Evolutionary conservation across 129 eudicot genomes (phyloP).

Genomic region (Artemisia tridentata): DNA sequence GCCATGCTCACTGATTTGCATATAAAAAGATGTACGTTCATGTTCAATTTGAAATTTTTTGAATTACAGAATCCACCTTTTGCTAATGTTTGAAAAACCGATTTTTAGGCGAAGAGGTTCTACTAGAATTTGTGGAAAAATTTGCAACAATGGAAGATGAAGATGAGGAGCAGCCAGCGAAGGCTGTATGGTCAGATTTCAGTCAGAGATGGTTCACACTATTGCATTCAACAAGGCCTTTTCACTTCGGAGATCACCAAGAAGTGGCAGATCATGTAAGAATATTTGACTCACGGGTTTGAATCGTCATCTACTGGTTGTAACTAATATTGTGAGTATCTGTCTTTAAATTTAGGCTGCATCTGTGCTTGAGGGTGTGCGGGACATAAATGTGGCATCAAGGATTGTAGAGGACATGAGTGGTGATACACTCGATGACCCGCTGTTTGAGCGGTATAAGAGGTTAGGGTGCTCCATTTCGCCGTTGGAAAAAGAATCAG

Average conservation of each 20-base stretch:
- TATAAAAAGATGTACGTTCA: slow-evolving; percentile 50
- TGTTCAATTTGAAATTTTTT: neutral
- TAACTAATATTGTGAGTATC: neutral
- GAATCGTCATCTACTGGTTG: too few relatives aligned
- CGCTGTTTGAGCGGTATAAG: slow-evolving; percentile 57
- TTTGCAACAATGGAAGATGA: slow-evolving; percentile 16
- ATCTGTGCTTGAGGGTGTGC: slow-evolving; percentile 54
- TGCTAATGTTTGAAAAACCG: too few relatives aligned
- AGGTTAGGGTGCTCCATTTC: slow-evolving; percentile 60
- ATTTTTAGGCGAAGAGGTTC: slow-evolving; percentile 52
- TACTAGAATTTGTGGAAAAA: slow-evolving; percentile 53
- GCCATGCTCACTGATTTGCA: slow-evolving; percentile 79
- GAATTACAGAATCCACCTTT: too few relatives aligned
- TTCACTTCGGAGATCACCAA: slow-evolving; percentile 40
- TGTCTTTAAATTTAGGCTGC: slow-evolving; percentile 49
- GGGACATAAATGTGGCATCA: slow-evolving; percentile 76
- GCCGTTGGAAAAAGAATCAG: slow-evolving; percentile 56
- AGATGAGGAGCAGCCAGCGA: slow-evolving; percentile 37
- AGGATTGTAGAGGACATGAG: slow-evolving; percentile 74
- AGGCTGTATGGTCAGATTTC: slow-evolving; percentile 77
- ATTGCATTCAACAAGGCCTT: slow-evolving; percentile 75
- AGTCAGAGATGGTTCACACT: slow-evolving; percentile 85
- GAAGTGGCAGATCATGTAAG: slow-evolving; percentile 83
- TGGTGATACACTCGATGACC: slow-evolving; percentile 73
- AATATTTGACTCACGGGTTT: too few relatives aligned